Base-by-base conservation (phyloP, 352 stramenopile species). In the Phytophthora pini region DNA sequence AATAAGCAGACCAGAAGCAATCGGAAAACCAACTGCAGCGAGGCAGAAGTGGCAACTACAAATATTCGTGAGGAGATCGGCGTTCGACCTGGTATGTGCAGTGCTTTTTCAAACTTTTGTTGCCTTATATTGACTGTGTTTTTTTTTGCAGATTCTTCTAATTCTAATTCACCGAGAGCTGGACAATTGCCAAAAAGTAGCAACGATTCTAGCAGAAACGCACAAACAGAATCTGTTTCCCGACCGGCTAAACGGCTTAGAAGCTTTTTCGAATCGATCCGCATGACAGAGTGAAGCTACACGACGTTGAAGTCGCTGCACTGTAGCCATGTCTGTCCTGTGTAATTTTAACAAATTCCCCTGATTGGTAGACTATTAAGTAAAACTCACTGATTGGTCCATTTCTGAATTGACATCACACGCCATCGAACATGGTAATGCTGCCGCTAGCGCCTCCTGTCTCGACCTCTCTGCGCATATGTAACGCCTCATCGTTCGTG, bases 361-460 rank as follows among this genome's bases (percentile, higher is more conserved):
- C 13, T 5, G 51, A 63, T 63, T 63, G 45, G 52, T 6, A 15
- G 7, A 43, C 4, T 17, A 4, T 13, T 24, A 54, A 39, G 5
- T 40, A 48, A 61, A 66, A 70, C 7, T 27, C 24, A 7, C 5
- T 68, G 41, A 71, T 71, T 67, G 63, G 49, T 27, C 29, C 15
- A 64, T 72, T 51, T 11, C 43, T 26, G 15, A 50, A 15, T 70
- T 51, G 47, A 50, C 46, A 69, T 69, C 26, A 20, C 10, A 31
- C 31, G 15, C 49, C 34, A 58, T 59, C 48, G 41, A 70, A 31
- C 7, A 74, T 74, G 61, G 61, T 75, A 65, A 34, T 38, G 29
- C 22, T 38, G 27, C 11, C 12, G 38, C 50, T 52, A 15, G 2
- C 29, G 22, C 1, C 9, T 38, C 24, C 49, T 52, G 43, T 22